These are phyloP conservation scores for Podospora fimiseda DNA, from an alignment of 495 filamentous ascomycete genomes.

Conservation along the genomic window DNA sequence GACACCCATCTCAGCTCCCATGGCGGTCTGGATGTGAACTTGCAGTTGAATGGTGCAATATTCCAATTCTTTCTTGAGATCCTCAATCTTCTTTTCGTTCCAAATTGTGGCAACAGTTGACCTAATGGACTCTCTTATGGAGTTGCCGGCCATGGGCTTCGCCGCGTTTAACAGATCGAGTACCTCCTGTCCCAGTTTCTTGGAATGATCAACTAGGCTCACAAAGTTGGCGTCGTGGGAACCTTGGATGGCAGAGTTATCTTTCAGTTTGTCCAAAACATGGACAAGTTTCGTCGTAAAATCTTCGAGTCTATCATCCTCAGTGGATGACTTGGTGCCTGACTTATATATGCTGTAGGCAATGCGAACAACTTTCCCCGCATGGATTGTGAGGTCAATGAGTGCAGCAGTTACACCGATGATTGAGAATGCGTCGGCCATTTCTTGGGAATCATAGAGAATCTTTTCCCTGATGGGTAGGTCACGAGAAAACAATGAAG, in stretches of 20 bases:
- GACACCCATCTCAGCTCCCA: not conserved
- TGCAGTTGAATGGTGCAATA: not conserved
- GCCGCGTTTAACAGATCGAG: not conserved
- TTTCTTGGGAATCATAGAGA: no score
- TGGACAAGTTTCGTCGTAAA: not conserved
- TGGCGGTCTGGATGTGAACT: not conserved
- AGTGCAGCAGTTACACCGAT: not conserved
- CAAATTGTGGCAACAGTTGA: not conserved
- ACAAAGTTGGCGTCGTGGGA: no score
- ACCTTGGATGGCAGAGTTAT: no score
- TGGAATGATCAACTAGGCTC: not conserved
- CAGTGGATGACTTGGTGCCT: not conserved
- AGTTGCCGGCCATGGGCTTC: not conserved
- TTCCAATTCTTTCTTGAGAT: not conserved
- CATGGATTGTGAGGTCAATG: not conserved
- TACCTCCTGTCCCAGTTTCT: not conserved
- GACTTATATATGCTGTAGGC: not conserved
- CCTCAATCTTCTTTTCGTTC: not conserved
- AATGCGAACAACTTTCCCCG: not conserved
- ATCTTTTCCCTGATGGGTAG: no score
- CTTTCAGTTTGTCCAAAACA: not conserved
- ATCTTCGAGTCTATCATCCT: not conserved
- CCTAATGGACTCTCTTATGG: not conserved
- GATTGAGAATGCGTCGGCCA: not conserved
- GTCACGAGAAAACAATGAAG: no score